These are phyloP conservation scores for Cladophialophora chaetospira DNA, from an alignment of 2,329 filamentous ascomycete genomes.

Conservation along the genomic window DNA sequence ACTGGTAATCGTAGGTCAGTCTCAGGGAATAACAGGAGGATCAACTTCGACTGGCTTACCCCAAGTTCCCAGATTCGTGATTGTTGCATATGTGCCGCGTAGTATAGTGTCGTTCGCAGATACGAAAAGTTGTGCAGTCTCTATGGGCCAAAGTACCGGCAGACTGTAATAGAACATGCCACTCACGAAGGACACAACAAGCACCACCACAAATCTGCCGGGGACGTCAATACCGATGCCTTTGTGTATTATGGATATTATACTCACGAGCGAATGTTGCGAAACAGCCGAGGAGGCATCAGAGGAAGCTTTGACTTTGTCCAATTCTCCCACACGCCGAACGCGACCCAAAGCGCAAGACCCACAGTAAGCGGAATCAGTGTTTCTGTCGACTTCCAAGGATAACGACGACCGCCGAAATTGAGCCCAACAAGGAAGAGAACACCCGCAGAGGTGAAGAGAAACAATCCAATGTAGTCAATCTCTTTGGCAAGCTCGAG, in stretches of 20 bases:
- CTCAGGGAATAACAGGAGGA: too few species aligned
- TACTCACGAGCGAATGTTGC: conserved; percentile 35
- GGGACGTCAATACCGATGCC: background rate
- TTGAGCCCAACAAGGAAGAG: conserved; percentile 49
- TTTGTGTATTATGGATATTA: too few species aligned
- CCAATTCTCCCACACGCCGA: conserved; percentile 44
- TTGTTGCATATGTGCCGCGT: conserved; percentile 18
- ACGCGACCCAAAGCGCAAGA: conserved; percentile 38
- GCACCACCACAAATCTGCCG: conserved; percentile 44
- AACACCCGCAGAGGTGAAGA: conserved; percentile 45
- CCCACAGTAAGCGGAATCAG: conserved; percentile 43
- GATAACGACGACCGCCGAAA: conserved; percentile 45
- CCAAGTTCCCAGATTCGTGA: conserved; percentile 14
- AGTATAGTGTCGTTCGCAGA: conserved; percentile 17
- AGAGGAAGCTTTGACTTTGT: conserved; percentile 43
- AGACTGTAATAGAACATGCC: conserved; percentile 52
- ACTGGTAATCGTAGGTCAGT: background rate
- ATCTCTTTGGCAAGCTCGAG: conserved; percentile 46
- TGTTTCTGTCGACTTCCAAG: conserved; percentile 45
- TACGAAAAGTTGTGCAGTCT: conserved; percentile 15
- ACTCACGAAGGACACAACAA: conserved; percentile 44
- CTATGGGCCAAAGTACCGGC: conserved; percentile 49
- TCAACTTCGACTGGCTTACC: too few species aligned
- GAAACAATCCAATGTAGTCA: conserved; percentile 50
- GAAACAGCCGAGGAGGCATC: conserved; percentile 48